Evolutionary conservation across 495 filamentous ascomycete genomes (phyloP).

Genomic region (Rusavskia elegans): DNA sequence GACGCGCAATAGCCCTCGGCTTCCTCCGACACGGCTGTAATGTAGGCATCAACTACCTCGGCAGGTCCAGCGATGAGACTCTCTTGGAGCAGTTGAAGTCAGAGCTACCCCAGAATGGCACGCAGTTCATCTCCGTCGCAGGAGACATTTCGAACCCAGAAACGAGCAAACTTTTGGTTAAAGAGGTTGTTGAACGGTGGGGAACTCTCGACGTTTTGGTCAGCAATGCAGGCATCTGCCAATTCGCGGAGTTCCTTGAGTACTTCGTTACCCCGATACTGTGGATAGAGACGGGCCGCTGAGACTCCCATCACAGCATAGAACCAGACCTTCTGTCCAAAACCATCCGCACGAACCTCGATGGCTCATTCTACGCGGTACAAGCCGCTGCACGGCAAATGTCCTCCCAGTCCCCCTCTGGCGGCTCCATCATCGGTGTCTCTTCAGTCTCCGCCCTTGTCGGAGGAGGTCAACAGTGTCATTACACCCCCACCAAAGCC

Average conservation of each 20-base stretch:
- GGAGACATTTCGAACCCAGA: constrained; percentile 53
- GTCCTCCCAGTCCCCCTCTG: constrained; percentile 41
- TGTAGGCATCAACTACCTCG: constrained; percentile 57
- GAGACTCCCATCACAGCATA: constrained; percentile 22
- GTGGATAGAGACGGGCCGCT: neutral
- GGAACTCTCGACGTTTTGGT: constrained; percentile 63
- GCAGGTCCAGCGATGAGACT: constrained; percentile 31
- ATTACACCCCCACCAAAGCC: constrained; percentile 88
- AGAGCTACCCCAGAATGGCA: constrained; percentile 25
- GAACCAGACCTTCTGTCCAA: constrained; percentile 41
- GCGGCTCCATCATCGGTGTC: constrained; percentile 72
- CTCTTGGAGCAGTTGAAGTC: constrained; percentile 35
- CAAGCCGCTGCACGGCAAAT: constrained; percentile 76
- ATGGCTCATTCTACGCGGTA: constrained; percentile 70
- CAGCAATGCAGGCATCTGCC: constrained; percentile 74
- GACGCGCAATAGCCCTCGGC: constrained; percentile 55
- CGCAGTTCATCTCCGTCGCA: constrained; percentile 37
- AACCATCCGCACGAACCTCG: constrained; percentile 64
- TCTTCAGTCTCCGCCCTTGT: constrained; percentile 75
- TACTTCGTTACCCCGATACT: constrained; percentile 15
- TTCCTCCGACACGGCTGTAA: constrained; percentile 54
- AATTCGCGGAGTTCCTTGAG: constrained; percentile 69
- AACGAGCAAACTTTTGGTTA: constrained; percentile 42
- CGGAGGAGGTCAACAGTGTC: constrained; percentile 62
- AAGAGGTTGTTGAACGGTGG: constrained; percentile 39